Conservation (phyloP, 1,139 yeast species). For the Diutina sp. region DNA sequence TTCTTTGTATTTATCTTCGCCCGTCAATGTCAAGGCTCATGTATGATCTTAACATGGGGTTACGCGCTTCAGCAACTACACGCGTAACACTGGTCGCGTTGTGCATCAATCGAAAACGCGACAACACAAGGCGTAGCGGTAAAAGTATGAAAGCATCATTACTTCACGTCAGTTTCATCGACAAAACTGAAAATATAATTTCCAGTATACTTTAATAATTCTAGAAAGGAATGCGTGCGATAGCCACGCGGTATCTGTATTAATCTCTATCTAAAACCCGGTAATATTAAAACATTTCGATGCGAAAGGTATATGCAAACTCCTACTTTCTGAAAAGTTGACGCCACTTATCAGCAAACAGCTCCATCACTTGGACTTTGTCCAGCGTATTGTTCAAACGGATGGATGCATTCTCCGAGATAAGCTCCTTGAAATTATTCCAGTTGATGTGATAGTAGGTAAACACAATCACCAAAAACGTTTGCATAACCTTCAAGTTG, state of each 20-base stretch:
- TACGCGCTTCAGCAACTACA: too few species aligned
- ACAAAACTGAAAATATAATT: too few species aligned
- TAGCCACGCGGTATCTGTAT: not conserved
- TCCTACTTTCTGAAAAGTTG: conserved; percentile 10
- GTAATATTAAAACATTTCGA: not conserved
- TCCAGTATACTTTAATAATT: not conserved
- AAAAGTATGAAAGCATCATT: too few species aligned
- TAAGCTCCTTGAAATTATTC: conserved; percentile 23
- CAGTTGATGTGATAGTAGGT: conserved; percentile 32
- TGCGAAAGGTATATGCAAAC: not conserved
- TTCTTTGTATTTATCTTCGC: too few species aligned
- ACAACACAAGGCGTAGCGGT: too few species aligned
- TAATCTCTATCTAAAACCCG: not conserved
- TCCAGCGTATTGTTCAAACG: conserved; percentile 22
- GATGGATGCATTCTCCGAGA: conserved; percentile 15
- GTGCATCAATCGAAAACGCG: too few species aligned
- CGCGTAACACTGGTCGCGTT: too few species aligned
- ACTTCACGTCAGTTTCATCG: too few species aligned
- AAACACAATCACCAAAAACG: conserved; percentile 22
- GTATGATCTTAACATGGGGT: too few species aligned
- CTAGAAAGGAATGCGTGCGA: not conserved
- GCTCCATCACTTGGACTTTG: conserved; percentile 29
- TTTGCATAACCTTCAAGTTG: conserved; percentile 11
- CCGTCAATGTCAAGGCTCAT: too few species aligned
- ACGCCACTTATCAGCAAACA: conserved; percentile 28